Base-by-base conservation (phyloP, 768 basidiomycete genomes). In the Coprinopsis sp. region DNA sequence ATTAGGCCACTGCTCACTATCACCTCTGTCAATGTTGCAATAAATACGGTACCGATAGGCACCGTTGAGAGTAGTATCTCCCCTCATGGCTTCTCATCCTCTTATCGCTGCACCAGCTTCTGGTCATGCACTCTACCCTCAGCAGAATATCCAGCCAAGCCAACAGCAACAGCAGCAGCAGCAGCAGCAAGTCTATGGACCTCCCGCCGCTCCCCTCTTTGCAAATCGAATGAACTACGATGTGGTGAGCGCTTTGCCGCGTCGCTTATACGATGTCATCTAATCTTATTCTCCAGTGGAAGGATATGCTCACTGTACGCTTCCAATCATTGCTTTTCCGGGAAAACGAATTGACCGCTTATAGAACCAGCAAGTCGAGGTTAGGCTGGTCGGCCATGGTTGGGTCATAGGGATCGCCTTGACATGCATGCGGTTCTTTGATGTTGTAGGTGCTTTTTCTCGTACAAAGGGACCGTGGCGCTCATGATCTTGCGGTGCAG, bases 381-480 rank as follows among this genome's bases (percentile, higher is more conserved):
- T 59, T 19, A 48, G 46, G 21, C 22, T 59, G 23, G 34, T 46
- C 13, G 56, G 54, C 33, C 37, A 52, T 13, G 54, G 56, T 2
- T 59, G 58, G 58, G 56, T 58, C 24, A 44, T 57, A 13, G 58
- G 58, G 1, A 38, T 58, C 3, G 50, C 57, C 6, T 27, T 59
- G 23, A 46, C 44, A n/a, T 46, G 51, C 14, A 33, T 57, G 23
- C 28, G 51, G 42, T 51, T 57, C 16, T 45, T 48, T 37, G 38
- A 54, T n/a, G 37, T 50, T 33, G 54, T 50, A 41, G 31, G 53
- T 47, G n/a, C 5, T 18, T 37, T 11, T n/a, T 4, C 11, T 6
- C 27, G 5, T n/a, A 13, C 24, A 10, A 4, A 30, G 12, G 4
- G 4, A 28, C 13, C 4, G 24, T 42, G 11, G 24, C 16, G 24